Percentiles rank a stretch among this genome's conserved stretches.
Evolutionary conservation across 306 rosid genomes (phyloP).

Genomic region (Biancaea sappan): DNA sequence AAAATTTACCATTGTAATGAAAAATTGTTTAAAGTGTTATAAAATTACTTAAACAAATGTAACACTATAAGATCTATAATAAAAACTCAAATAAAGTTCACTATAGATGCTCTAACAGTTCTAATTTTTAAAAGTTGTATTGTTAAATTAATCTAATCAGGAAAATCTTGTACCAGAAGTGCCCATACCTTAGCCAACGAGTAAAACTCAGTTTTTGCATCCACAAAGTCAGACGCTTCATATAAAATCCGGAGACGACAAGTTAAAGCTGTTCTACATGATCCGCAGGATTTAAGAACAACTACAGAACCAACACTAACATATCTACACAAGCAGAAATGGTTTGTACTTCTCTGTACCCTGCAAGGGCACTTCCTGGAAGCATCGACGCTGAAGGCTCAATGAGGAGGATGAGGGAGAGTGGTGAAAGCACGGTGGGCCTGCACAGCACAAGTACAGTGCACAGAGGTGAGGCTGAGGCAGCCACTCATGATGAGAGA

Average conservation of each 20-base stretch:
- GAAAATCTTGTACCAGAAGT: no score
- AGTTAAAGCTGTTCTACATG: slow-evolving; percentile 21
- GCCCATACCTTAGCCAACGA: background rate
- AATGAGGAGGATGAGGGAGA: slow-evolving; percentile 63
- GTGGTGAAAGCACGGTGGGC: slow-evolving; percentile 56
- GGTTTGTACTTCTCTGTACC: slow-evolving; percentile 40
- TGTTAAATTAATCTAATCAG: no score
- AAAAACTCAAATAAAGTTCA: no score
- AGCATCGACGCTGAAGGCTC: slow-evolving; percentile 33
- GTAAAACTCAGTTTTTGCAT: slow-evolving; percentile 24
- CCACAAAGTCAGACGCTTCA: slow-evolving; percentile 31
- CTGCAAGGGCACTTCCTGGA: slow-evolving; percentile 34
- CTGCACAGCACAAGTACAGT: slow-evolving; percentile 81
- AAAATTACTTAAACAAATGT: no score
- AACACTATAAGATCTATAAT: no score
- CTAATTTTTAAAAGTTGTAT: no score
- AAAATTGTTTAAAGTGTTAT: no score
- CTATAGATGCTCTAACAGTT: no score
- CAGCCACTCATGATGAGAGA: slow-evolving; percentile 96
- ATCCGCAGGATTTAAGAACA: slow-evolving; percentile 32
- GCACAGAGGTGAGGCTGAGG: slow-evolving; percentile 76
- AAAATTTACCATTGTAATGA: no score
- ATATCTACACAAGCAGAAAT: slow-evolving; percentile 39
- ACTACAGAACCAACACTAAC: slow-evolving; percentile 11
- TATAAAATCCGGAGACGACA: background rate